Percentiles rank a stretch among this genome's conserved stretches.
These are phyloP conservation scores for Isabelozyma rhagii DNA, from an alignment of 805 yeast species.

Conservation along the genomic window DNA sequence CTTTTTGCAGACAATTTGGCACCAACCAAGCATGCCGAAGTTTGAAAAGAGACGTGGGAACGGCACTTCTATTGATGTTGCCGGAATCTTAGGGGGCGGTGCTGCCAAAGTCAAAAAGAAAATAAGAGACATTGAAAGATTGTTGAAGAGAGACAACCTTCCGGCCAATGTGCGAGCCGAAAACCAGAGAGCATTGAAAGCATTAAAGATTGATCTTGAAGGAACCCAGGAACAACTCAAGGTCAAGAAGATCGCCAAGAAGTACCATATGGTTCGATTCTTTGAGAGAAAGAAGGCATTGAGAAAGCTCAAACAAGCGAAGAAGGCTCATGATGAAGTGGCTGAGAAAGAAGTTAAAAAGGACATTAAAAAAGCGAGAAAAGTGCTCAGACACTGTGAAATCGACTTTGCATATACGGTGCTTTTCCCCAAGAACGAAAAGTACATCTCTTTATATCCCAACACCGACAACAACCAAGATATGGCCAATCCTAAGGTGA, in stretches of 20 bases:
- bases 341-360: slow-evolving; percentile 30
- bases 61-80: slow-evolving; percentile 21
- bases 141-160: slow-evolving; percentile 55
- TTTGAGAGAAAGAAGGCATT: slow-evolving; percentile 86
- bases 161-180: slow-evolving; percentile 65
- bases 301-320: slow-evolving; percentile 59
- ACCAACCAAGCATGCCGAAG: slow-evolving; percentile 5
- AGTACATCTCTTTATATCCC: slow-evolving; percentile 79
- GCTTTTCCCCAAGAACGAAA: slow-evolving; percentile 73
- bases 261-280: slow-evolving; percentile 91
- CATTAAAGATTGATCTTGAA: slow-evolving; percentile 56
- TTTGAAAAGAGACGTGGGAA: slow-evolving; percentile 8
- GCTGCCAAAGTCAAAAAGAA: slow-evolving; percentile 69
- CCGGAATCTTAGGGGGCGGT: slow-evolving; percentile 30
- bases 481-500: slow-evolving; percentile 30
- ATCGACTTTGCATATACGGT: slow-evolving; percentile 72
- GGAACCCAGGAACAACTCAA: slow-evolving; percentile 42
- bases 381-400: slow-evolving; percentile 53
- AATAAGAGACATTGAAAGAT: slow-evolving; percentile 80
- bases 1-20: neutral
- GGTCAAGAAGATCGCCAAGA: slow-evolving; percentile 55
- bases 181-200: slow-evolving; percentile 73
- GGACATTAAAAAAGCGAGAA: slow-evolving; percentile 43
- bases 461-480: slow-evolving; percentile 22
- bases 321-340: slow-evolving; percentile 34